Evolutionary conservation across 2,329 filamentous ascomycete genomes (phyloP).

Genomic region (Dothideomycetes sp.): DNA sequence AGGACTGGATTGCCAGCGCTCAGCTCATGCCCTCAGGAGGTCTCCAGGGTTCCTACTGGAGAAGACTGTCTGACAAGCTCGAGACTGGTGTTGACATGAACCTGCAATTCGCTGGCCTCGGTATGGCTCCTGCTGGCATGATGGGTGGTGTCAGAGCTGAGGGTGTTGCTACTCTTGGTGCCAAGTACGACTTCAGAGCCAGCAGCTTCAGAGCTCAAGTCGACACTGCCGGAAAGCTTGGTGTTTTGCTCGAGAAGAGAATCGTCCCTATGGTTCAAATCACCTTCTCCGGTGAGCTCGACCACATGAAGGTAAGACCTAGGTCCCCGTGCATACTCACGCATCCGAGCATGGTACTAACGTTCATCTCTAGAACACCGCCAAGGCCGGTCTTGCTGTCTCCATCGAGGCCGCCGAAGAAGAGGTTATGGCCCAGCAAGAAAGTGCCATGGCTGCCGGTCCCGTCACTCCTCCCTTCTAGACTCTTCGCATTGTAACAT

Average conservation of each 20-base stretch:
- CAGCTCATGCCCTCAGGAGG: slow-evolving; percentile 84
- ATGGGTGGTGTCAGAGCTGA: slow-evolving; percentile 71
- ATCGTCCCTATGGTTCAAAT: slow-evolving; percentile 86
- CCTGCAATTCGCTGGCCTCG: slow-evolving; percentile 62
- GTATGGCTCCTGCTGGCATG: slow-evolving; percentile 50
- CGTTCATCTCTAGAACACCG: slow-evolving; percentile 59
- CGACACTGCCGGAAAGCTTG: slow-evolving; percentile 89
- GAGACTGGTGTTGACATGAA: slow-evolving; percentile 94
- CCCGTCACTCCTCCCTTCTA: slow-evolving; percentile 43
- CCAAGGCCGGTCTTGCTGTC: slow-evolving; percentile 89
- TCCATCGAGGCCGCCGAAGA: slow-evolving; percentile 80
- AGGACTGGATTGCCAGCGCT: slow-evolving; percentile 86
- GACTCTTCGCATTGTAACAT: slow-evolving; percentile 15
- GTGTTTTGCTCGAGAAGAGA: slow-evolving; percentile 88
- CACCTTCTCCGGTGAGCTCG: slow-evolving; percentile 92
- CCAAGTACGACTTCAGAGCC: slow-evolving; percentile 97
- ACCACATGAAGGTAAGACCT: slow-evolving; percentile 76
- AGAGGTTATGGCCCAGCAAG: slow-evolving; percentile 79
- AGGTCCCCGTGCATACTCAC: background rate
- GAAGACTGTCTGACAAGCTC: slow-evolving; percentile 82
- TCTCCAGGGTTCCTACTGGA: slow-evolving; percentile 89
- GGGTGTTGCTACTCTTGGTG: slow-evolving; percentile 80
- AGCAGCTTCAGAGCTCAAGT: slow-evolving; percentile 93
- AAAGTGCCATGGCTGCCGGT: slow-evolving; percentile 39
- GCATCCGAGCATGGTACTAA: background rate